Evolutionary conservation across 345 rosid species (phyloP).

Genomic region (Camelina hispida): DNA sequence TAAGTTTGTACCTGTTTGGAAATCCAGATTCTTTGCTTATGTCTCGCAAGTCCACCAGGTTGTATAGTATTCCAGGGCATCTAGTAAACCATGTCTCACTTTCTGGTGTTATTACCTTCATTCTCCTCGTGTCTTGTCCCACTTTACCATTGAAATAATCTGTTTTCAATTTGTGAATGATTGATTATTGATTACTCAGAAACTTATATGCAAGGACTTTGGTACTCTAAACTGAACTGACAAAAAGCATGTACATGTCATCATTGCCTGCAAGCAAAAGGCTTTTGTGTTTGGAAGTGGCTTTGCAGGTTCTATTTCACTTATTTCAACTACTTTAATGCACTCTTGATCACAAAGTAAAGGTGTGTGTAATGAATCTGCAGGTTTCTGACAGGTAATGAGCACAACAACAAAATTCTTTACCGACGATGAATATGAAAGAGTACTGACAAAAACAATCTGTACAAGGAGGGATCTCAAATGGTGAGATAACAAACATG

Average conservation of each 20-base stretch:
- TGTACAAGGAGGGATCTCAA: background rate
- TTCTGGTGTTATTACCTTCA: background rate
- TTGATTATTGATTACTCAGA: background rate
- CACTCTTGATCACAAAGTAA: background rate
- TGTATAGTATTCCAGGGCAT: slow-evolving; percentile 51
- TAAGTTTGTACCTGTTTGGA: background rate
- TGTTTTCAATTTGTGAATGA: background rate
- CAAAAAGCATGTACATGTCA: background rate
- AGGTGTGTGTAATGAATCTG: background rate
- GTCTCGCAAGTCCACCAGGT: slow-evolving; percentile 90
- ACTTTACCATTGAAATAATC: background rate
- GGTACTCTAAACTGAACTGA: background rate
- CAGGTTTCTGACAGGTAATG: background rate
- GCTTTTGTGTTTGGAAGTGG: background rate
- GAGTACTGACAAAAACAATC: background rate
- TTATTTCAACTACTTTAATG: background rate
- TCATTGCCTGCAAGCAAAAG: background rate
- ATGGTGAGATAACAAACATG: background rate
- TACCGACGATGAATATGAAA: background rate
- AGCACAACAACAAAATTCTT: background rate
- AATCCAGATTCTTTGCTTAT: slow-evolving; percentile 81
- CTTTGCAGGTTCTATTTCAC: background rate
- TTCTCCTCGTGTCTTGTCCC: background rate
- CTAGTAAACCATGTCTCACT: slow-evolving; percentile 48
- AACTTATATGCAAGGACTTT: background rate